These are phyloP conservation scores for Mycena polygramma DNA, from an alignment of 768 basidiomycete genomes.

Conservation along the genomic window DNA sequence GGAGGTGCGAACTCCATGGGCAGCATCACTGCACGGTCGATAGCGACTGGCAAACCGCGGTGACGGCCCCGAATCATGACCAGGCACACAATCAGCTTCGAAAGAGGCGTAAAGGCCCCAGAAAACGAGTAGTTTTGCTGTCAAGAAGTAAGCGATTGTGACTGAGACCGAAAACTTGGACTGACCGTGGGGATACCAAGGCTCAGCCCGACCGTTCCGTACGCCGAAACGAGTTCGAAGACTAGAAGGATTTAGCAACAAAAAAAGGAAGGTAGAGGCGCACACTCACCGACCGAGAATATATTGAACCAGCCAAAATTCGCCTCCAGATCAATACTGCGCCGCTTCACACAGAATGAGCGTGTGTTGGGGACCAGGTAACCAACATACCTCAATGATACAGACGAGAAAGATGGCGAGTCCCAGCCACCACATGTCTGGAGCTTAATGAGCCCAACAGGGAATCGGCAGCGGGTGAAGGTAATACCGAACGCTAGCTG, in stretches of 20 bases:
- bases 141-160: constrained; percentile 18
- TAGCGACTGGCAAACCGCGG: constrained; percentile 88
- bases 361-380: neutral
- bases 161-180: neutral
- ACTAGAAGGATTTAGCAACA: constrained; percentile 55
- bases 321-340: constrained; percentile 65
- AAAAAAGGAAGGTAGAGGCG: neutral
- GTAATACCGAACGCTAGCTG: constrained; percentile 90
- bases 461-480: neutral
- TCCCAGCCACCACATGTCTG: constrained; percentile 97
- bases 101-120: constrained; percentile 82
- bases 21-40: constrained; percentile 88
- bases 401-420: constrained; percentile 90
- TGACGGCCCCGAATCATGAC: constrained; percentile 97
- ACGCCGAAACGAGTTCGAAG: constrained; percentile 90
- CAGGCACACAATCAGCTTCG: constrained; percentile 86
- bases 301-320: constrained; percentile 85
- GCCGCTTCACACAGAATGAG: constrained; percentile 57
- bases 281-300: constrained; percentile 75
- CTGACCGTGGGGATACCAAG: constrained; percentile 87
- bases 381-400: constrained; percentile 83
- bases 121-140: constrained; percentile 87
- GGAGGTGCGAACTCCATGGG: constrained; percentile 67
- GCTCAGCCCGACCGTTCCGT: constrained; percentile 91
- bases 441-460: neutral